Evolutionary conservation across 441 rosid species (phyloP).

Genomic region (Omphalea diandra): DNA sequence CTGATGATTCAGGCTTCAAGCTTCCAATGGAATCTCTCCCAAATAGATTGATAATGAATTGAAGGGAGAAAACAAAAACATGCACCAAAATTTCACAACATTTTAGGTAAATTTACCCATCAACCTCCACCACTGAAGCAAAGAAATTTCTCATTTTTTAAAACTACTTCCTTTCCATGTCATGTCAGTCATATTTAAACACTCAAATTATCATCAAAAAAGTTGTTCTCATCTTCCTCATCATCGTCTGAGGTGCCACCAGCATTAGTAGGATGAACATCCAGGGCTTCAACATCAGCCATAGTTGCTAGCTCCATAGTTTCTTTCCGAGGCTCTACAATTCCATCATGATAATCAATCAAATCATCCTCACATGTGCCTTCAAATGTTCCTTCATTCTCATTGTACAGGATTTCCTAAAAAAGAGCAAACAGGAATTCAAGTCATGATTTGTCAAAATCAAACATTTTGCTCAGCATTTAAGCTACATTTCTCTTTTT

Average conservation of each 20-base stretch:
- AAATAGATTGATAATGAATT: not conserved
- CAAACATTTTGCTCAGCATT: not conserved
- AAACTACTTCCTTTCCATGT: not conserved
- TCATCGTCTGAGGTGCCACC: constrained; percentile 11
- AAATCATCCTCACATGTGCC: constrained; percentile 20
- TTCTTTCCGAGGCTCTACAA: constrained; percentile 9
- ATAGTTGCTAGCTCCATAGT: constrained; percentile 10
- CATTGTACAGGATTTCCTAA: constrained; percentile 8
- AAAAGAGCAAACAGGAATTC: constrained; percentile 1
- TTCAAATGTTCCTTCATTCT: constrained; percentile 19
- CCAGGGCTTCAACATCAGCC: constrained; percentile 19
- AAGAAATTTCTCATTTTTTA: not conserved
- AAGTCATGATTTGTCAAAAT: not conserved
- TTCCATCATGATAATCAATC: constrained; percentile 13
- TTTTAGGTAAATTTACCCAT: no score
- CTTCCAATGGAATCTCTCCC: not conserved
- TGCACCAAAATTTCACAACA: not conserved
- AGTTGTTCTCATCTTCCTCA: constrained; percentile 18
- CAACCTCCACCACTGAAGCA: not conserved
- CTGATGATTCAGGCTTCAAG: no score
- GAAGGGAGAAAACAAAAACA: not conserved
- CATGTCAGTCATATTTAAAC: not conserved
- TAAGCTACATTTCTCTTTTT: not conserved
- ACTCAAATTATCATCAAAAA: constrained; percentile 23
- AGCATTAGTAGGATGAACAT: constrained; percentile 16